Conservation (phyloP, 176 grass and related monocot genomes). For the Aechmea fasciata region DNA sequence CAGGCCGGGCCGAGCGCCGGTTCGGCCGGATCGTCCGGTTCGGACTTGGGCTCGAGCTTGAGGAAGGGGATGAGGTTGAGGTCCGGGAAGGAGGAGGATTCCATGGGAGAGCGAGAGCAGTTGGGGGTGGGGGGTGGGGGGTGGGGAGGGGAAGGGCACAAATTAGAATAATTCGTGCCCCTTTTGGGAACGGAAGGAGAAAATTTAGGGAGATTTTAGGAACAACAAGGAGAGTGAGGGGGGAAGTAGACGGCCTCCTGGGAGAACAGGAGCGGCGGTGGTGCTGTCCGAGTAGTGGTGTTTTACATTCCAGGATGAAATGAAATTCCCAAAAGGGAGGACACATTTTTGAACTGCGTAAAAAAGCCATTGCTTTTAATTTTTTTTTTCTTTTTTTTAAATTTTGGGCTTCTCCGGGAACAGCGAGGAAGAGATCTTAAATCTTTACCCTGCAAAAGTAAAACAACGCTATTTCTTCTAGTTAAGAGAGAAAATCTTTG, state of each 20-base stretch:
- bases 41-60: slow-evolving; percentile 52
- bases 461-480: too few relatives aligned
- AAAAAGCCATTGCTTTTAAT: too few relatives aligned
- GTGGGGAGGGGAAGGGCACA: slow-evolving; percentile 26
- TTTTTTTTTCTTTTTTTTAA: too few relatives aligned
- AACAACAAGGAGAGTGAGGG: slow-evolving; percentile 3
- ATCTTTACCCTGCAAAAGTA: too few relatives aligned
- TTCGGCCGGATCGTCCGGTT: background rate
- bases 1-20: slow-evolving; percentile 10
- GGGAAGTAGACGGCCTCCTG: background rate
- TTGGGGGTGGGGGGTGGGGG: too few relatives aligned
- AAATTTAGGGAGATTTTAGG: slow-evolving; percentile 11
- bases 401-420: too few relatives aligned
- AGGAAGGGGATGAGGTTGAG: slow-evolving; percentile 51
- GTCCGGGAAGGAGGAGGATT: slow-evolving; percentile 22
- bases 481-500: too few relatives aligned
- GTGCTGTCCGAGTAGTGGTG: slow-evolving; percentile 2
- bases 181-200: background rate
- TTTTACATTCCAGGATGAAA: too few relatives aligned
- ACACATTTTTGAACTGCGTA: too few relatives aligned
- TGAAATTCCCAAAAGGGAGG: too few relatives aligned
- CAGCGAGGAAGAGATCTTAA: too few relatives aligned
- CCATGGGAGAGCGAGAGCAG: background rate
- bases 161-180: slow-evolving; percentile 2
- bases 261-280: background rate